Percentiles rank a stretch among this genome's conserved stretches.
These are phyloP conservation scores for Corchorus olitorius DNA, from an alignment of 345 rosid species.

Conservation along the genomic window DNA sequence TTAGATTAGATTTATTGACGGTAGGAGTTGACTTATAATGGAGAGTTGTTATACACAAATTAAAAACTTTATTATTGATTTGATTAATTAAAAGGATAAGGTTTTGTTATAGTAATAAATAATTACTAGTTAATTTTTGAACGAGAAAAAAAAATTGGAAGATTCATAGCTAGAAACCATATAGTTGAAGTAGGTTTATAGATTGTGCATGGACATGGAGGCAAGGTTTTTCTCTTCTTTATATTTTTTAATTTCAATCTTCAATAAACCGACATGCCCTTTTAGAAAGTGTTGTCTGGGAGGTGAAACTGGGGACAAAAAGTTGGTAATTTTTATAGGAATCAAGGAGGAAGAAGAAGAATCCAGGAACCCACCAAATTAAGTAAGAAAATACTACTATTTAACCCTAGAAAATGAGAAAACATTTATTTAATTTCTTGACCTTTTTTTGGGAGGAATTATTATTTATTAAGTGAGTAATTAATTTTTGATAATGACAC, in stretches of 20 bases:
- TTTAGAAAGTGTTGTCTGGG: neutral
- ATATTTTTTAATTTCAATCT: neutral
- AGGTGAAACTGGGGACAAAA: conserved; percentile 28
- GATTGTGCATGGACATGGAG: too few relatives aligned
- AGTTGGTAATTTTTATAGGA: neutral
- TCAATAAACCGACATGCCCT: conserved; percentile 14
- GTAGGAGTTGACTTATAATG: neutral
- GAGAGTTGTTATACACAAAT: too few relatives aligned
- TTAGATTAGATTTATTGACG: too few relatives aligned
- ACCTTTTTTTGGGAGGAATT: neutral
- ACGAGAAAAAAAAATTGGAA: neutral
- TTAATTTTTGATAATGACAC: conserved; percentile 5
- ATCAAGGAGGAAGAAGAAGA: neutral
- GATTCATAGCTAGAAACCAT: neutral
- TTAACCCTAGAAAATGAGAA: neutral
- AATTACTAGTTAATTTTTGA: neutral
- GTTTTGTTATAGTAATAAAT: neutral
- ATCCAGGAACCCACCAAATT: conserved; percentile 3
- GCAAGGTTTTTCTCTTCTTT: neutral
- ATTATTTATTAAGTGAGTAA: neutral
- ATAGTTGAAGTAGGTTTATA: neutral
- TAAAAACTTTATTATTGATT: too few relatives aligned
- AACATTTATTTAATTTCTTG: neutral
- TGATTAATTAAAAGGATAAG: too few relatives aligned
- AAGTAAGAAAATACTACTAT: too few relatives aligned